A percentile compares a stretch with the other conserved stretches of the same genome.
These are phyloP conservation scores for Candida taoyuanica DNA, from an alignment of 805 yeast genomes.

Conservation along the genomic window DNA sequence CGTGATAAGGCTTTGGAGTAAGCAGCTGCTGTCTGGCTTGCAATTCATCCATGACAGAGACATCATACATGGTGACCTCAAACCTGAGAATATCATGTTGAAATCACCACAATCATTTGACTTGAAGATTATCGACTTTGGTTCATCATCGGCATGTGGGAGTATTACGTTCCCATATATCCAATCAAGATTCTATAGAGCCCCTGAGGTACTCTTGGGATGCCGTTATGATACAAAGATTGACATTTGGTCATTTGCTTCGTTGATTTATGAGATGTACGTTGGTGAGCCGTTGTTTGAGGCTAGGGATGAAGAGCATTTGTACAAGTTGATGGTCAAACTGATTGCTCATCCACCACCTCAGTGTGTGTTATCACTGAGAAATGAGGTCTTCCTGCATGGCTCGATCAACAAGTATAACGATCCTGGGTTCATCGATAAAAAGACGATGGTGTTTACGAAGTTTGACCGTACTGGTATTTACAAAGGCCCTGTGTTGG, in stretches of 20 bases:
- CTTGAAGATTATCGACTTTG: constrained; percentile 78
- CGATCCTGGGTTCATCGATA: constrained; percentile 17
- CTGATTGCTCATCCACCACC: constrained; percentile 78
- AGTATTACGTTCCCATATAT: constrained; percentile 78
- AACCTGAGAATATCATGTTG: constrained; percentile 79
- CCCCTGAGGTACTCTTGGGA: constrained; percentile 74
- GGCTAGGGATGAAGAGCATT: constrained; percentile 78
- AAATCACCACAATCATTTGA: constrained; percentile 37
- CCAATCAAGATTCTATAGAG: constrained; percentile 75
- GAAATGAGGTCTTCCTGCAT: constrained; percentile 33
- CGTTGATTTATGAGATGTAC: constrained; percentile 83
- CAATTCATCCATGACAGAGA: constrained; percentile 49
- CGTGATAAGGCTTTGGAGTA: constrained; percentile 41
- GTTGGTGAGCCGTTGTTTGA: constrained; percentile 84
- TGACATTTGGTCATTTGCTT: constrained; percentile 90
- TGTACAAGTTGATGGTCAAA: constrained; percentile 66
- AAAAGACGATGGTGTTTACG: constrained; percentile 33
- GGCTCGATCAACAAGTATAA: constrained; percentile 32
- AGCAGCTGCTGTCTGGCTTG: constrained; percentile 56
- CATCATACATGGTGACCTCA: constrained; percentile 79
- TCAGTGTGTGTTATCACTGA: constrained; percentile 33
- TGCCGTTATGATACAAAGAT: constrained; percentile 72
- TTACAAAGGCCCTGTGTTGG: constrained; percentile 16
- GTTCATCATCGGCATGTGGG: constrained; percentile 55
- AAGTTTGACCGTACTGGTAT: constrained; percentile 30